Evolutionary conservation across 768 basidiomycete genomes (phyloP).

Genomic region (Xerocomellus dryophilus): DNA sequence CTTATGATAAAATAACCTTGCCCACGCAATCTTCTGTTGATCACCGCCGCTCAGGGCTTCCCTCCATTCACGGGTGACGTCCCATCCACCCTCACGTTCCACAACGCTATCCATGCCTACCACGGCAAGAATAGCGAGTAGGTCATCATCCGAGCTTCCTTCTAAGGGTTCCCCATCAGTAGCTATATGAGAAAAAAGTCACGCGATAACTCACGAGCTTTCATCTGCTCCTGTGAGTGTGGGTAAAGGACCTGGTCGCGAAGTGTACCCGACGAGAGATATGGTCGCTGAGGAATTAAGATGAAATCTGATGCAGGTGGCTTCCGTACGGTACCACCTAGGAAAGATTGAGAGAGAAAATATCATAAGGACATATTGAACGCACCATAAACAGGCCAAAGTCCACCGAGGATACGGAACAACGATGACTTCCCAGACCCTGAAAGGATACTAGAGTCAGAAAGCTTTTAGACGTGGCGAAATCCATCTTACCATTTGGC

Average conservation of each 20-base stretch:
- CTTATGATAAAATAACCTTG: conserved; percentile 89
- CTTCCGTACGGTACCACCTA: conserved; percentile 78
- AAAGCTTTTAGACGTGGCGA: neutral
- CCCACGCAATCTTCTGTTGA: conserved; percentile 98
- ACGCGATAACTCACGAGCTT: conserved; percentile 49
- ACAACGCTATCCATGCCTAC: conserved; percentile 87
- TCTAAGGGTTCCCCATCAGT: conserved; percentile 38
- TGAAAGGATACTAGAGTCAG: conserved; percentile 23
- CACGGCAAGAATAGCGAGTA: conserved; percentile 65
- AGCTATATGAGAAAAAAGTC: neutral
- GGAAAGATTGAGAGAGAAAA: conserved; percentile 13
- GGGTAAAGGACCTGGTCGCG: conserved; percentile 98
- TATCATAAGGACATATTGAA: neutral
- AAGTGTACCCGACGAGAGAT: conserved; percentile 89
- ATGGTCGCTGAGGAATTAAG: conserved; percentile 93
- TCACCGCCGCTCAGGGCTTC: conserved; percentile 93
- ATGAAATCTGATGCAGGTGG: conserved; percentile 87
- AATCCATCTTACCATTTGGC: conserved; percentile 68
- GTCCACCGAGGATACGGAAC: conserved; percentile 92
- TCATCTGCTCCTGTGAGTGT: conserved; percentile 79
- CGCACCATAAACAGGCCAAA: conserved; percentile 78
- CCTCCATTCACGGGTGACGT: conserved; percentile 85
- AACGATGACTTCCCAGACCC: conserved; percentile 88
- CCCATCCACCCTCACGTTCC: conserved; percentile 97
- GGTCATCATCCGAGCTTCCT: conserved; percentile 69